Evolutionary conservation across 2,329 filamentous ascomycete species (phyloP), one percentile per base, ranked within the genome.

Genomic region (Sporothrix dimorphospora): DNA sequence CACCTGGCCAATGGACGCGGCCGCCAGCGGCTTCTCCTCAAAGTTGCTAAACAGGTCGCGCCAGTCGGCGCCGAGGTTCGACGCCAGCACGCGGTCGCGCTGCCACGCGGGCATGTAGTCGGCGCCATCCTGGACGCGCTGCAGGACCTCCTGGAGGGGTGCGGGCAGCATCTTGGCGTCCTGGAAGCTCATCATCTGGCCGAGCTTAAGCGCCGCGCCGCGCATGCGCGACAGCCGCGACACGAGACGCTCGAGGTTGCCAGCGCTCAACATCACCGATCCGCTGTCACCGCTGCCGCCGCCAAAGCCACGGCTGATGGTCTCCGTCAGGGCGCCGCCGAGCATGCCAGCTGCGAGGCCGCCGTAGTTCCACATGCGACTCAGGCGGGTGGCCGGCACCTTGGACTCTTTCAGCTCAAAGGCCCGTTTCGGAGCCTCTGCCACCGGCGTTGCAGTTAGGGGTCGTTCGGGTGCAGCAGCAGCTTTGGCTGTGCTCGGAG

Each of bases 21-120:
- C 96, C 0, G 97, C 96, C 73, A 99, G 93, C 1, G 96, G 96
- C 73, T 91, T 91, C 75, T 98, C 96, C 53, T 97, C 92, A 77
- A 99, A 99, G 4, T 90, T 88, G 24, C 85, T 86, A 77, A 95
- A 99, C 0, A 98, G 82, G 1, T 93, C 88, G 66, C 94, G 88
- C 96, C 96, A 99, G 70, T 95, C 87, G 0, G 88, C 78, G 0
- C 96, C 96, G 0, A 99, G 86, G 77, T 97, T 97, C 5, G 87
- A 85, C 0, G 85, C 81, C 7, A 99, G 86, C 0, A 99, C 95
- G 73, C 91, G 90, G 80, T 99, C 91, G 12, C 96, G 91, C 81
- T 99, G 96, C 80, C 91, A 97, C 2, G 93, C 88, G 0, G 96
- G 96, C 96, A 99, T 99, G 81, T 98, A 99, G 81, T 99, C 95